Evolutionary conservation across 1,284 basidiomycete genomes (phyloP).

Genomic region (Rhodotorula sp.): DNA sequence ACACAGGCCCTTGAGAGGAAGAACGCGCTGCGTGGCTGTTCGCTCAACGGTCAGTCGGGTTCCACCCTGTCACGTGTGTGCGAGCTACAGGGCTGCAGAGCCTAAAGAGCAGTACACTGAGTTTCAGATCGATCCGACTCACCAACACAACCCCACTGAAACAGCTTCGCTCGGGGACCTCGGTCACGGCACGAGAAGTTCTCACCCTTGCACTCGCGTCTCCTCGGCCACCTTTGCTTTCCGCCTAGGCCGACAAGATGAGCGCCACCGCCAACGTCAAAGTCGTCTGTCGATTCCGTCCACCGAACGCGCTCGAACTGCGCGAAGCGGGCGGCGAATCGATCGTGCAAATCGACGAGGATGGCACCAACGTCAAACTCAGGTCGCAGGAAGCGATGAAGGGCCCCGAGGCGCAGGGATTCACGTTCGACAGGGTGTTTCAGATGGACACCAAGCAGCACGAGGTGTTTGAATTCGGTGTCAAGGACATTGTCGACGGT

Average conservation of each 20-base stretch:
- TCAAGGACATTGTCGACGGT: slow-evolving; percentile 69
- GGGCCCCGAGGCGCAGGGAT: slow-evolving; percentile 64
- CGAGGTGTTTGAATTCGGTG: slow-evolving; percentile 97
- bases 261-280: slow-evolving; percentile 55
- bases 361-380: slow-evolving; percentile 75
- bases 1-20: too few species aligned
- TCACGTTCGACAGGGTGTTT: slow-evolving; percentile 96
- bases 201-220: too few species aligned
- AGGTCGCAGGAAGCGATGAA: slow-evolving; percentile 47
- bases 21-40: too few species aligned
- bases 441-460: slow-evolving; percentile 86
- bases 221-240: not conserved
- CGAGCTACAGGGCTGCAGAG: too few species aligned
- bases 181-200: not conserved
- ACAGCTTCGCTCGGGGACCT: too few species aligned
- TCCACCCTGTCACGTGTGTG: too few species aligned
- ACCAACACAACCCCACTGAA: too few species aligned
- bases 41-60: too few species aligned
- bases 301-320: slow-evolving; percentile 86
- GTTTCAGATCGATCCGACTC: too few species aligned
- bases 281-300: slow-evolving; percentile 95
- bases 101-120: too few species aligned
- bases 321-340: slow-evolving; percentile 81
- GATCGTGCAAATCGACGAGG: slow-evolving; percentile 80
- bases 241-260: not conserved